phyloP scores from a whole-genome alignment of 192 early-diverging fungal species.

The Tieghemiomyces parasiticus region DNA sequence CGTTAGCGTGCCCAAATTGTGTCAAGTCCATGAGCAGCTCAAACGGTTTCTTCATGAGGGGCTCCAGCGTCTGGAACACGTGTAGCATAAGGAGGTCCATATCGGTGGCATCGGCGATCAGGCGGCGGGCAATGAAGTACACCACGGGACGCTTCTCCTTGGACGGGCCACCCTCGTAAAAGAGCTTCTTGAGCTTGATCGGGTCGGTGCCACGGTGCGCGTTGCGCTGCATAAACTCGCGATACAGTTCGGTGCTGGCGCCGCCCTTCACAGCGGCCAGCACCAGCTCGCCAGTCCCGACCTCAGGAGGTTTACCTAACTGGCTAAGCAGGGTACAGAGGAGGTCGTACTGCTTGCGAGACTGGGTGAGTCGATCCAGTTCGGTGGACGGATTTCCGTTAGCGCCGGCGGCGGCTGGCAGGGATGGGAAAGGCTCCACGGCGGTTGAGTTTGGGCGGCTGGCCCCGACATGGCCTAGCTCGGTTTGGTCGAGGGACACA shows the following conservation, averaged over 20 bases:
- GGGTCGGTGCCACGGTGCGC: conserved; percentile 46
- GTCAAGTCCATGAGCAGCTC: conserved; percentile 76
- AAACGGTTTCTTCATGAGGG: conserved; percentile 47
- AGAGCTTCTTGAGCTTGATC: conserved; percentile 49
- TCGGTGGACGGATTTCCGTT: not conserved
- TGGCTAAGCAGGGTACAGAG: conserved; percentile 73
- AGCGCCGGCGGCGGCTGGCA: no score
- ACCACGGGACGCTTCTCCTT: conserved; percentile 63
- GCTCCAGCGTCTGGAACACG: conserved; percentile 49
- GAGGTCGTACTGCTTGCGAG: conserved; percentile 27
- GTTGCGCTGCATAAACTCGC: conserved; percentile 61
- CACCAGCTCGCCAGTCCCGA: conserved; percentile 26
- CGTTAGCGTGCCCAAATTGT: conserved; percentile 62
- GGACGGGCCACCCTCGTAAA: conserved; percentile 71
- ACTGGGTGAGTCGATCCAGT: conserved; percentile 3
- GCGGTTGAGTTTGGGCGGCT: not conserved
- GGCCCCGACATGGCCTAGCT: not conserved
- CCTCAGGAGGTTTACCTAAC: conserved; percentile 72
- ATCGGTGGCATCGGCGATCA: conserved; percentile 62
- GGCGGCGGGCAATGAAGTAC: conserved; percentile 68
- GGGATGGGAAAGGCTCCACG: no score
- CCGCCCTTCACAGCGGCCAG: conserved; percentile 32
- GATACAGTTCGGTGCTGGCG: conserved; percentile 28
- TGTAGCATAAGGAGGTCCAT: conserved; percentile 73
- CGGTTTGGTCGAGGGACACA: not conserved